phyloP scores from a whole-genome alignment of 768 basidiomycete species.

The Dioszegia crocea region DNA sequence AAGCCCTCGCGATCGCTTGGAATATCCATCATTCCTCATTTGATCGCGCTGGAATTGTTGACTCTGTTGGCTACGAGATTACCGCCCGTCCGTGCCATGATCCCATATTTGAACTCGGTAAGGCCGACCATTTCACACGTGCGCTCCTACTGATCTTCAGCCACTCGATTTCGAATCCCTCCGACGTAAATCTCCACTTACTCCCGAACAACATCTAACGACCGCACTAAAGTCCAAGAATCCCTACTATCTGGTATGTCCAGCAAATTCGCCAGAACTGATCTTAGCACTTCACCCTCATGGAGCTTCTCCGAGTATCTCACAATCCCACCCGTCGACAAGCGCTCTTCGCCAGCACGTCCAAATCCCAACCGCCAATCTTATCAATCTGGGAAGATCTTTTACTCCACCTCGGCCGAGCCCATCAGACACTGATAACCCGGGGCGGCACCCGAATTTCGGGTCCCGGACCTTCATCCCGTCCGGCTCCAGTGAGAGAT shows the following conservation, averaged over 20 bases:
- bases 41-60: slow-evolving; percentile 20
- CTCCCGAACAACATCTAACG: slow-evolving; percentile 36
- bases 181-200: slow-evolving; percentile 29
- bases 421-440: slow-evolving; percentile 17
- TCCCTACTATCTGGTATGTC: slow-evolving; percentile 36
- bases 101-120: slow-evolving; percentile 39
- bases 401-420: slow-evolving; percentile 27
- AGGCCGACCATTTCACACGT: background rate
- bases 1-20: slow-evolving; percentile 15
- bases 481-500: slow-evolving; percentile 14
- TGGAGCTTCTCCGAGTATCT: slow-evolving; percentile 39
- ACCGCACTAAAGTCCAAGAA: slow-evolving; percentile 36
- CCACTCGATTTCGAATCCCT: slow-evolving; percentile 41
- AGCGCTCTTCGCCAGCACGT: slow-evolving; percentile 31
- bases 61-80: slow-evolving; percentile 9
- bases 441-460: slow-evolving; percentile 10
- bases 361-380: slow-evolving; percentile 25
- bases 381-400: slow-evolving; percentile 32
- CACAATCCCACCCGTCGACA: slow-evolving; percentile 24
- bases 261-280: background rate
- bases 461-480: background rate
- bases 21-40: slow-evolving; percentile 17
- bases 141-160: slow-evolving; percentile 21
- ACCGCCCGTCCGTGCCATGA: slow-evolving; percentile 30
- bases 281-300: slow-evolving; percentile 42